These are phyloP conservation scores for Digitaria exilis DNA, from an alignment of 202 grass and related monocot genomes.

Conservation along the genomic window DNA sequence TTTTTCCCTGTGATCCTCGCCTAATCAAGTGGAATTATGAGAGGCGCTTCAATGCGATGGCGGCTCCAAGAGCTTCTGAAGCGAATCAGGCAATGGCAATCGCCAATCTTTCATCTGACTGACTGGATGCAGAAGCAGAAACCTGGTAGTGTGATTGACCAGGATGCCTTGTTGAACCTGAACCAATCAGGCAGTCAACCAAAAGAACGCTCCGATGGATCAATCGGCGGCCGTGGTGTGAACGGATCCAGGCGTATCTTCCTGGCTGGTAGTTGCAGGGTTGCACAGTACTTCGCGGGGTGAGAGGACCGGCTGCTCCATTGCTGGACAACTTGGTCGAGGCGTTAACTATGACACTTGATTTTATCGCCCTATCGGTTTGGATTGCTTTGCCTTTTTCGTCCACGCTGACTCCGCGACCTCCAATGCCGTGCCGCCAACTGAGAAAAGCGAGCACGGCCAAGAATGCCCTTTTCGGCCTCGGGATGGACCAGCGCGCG, in stretches of 20 bases:
- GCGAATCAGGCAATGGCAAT: no score
- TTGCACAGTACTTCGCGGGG: background rate
- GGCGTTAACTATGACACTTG: background rate
- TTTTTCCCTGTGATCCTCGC: background rate
- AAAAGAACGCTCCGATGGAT: background rate
- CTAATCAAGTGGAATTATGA: background rate
- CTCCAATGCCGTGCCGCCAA: background rate
- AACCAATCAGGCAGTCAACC: background rate
- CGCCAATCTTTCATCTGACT: background rate
- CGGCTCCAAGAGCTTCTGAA: no score
- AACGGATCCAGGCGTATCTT: conserved; percentile 34
- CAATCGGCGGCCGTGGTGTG: background rate
- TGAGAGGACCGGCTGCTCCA: background rate
- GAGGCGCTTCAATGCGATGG: conserved; percentile 14
- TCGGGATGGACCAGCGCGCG: background rate
- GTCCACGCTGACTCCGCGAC: background rate
- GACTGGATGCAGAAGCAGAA: background rate
- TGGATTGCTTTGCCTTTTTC: background rate
- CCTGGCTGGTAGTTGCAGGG: background rate
- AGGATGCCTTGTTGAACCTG: background rate
- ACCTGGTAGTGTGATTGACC: background rate
- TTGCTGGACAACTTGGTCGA: background rate
- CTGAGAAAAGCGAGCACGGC: background rate
- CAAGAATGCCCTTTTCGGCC: conserved; percentile 16
- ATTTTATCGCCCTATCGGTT: no score